Base-by-base conservation (phyloP, 1,284 basidiomycete genomes). In the Boletus semigastroideus region DNA sequence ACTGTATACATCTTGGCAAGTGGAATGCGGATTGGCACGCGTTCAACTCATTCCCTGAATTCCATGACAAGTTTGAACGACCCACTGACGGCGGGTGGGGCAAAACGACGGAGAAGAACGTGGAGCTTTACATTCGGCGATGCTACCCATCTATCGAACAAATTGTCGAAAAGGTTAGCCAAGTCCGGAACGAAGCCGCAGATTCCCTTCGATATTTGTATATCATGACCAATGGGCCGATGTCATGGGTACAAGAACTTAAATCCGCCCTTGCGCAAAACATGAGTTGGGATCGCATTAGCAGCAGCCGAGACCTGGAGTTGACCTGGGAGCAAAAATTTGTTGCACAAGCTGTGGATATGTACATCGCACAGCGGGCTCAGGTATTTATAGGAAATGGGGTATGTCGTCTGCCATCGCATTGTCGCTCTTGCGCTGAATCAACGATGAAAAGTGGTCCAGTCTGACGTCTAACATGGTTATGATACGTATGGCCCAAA, bases 201-300 rank as follows among this genome's bases (percentile, higher is more conserved):
- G 34, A 55, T 22, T 59, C 53, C 38, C 52, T 63, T 63, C 53
- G 62, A 51, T 51, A 65, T 55, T 39, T 84, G 22, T 83, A 79
- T 57, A 68, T 85, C 45, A 76, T 84, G 76, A 83, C 83, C 34
- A 84, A 85, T 46, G 83, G 73, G 2, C 64, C 73, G 16, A 37
- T 44, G 13, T 55, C 55, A n/a, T 84, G 78, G 76, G 61, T 82
- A 6, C 55, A 59, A 1, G 72, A 79, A 52, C 70, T 85, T 22
- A 74, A 74, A 58, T 49, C 53, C 1, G 75, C 72, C 25, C 57
- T 83, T 16, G 41, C n/a, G 13, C 34, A 34, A 3, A 48, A 59
- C 28, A 62, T 54, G 46, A 19, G 19, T n/a, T 67, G 65, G 65
- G 56, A 57, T 13, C 53, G 52, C 14, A 19, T 67, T 11, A 20